Base-by-base conservation (phyloP, 306 rosid genomes). In the Cucurbita argyrosperma region DNA sequence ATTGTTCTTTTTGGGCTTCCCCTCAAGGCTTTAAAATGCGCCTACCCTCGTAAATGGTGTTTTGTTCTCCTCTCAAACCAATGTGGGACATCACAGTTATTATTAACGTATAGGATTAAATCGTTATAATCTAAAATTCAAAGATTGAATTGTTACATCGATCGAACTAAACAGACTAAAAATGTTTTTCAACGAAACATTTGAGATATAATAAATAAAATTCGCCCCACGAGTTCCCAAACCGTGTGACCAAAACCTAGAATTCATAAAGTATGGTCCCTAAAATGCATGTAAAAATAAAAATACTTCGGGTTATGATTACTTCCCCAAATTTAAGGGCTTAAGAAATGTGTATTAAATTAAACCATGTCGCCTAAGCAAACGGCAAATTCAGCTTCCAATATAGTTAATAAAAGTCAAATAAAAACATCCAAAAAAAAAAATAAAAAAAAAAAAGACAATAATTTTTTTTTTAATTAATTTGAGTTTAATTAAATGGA, bases 351-450 rank as follows among this genome's bases (percentile, higher is more conserved):
- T 80, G 79, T 86, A 83, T 88, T 81, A 70, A 80, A 84, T 79
- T 76, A 30, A 11, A 77, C 72, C 45, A 76, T 88, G 98, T 89
- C 86, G 76, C 92, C 98, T 74, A 46, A 84, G 75, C 85, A 78
- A 74, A 82, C 81, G 87, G 92, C 97, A 92, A 87, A 77, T 79
- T 60, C 74, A 84, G 86, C 84, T 81, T 83, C 92, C 80, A 76
- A 76, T 77, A 65, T 45, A 71, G 68, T 76, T 43, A 39, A 26
- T 26, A 26, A 26, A 26, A 26, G 26, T 26, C 26, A 26, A 26
- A 26, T 26, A 26, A 26, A 26, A 26, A 26, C 26, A 1, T 26
- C 26, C 26, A 26, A 26, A 26, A 26, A 26, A 1, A 26, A 26
- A 26, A 26, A 26, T 26, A 26, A 26, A 26, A 26, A 26, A 26